Base-by-base conservation (phyloP, 208 protist genomes). In the Trypanosoma rangeli region DNA sequence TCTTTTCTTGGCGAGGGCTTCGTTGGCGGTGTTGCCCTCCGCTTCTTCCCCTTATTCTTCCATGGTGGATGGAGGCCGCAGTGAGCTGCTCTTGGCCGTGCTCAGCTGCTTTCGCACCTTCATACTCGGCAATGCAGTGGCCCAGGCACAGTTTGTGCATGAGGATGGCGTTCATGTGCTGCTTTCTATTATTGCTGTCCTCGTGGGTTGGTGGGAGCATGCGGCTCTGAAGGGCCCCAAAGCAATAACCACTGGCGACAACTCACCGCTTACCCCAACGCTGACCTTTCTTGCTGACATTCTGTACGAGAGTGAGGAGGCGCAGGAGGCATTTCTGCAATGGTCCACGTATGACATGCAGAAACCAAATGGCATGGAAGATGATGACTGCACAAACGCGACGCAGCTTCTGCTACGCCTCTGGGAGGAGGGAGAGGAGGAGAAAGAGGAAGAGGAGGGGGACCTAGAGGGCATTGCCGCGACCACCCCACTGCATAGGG, bases 201-300 rank as follows among this genome's bases (percentile, higher is more conserved):
- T 76, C 52, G 82, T 72, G 26, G 15, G 48, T 35, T 16, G 20
- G 8, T 50, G 53, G 18, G 3, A 68, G 20, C 18, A 49, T 28
- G 22, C 37, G 12, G 8, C 31, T 69, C 15, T 24, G 15, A 55
- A 24, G 12, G 26, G 52, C 33, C 18, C 13, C 18, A 31, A 20
- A 18, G 29, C 53, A 12, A 53, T 10, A 33, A 35, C 22, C 33
- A 48, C 49, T n/a, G 39, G 33, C 22, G 44, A 57, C 20, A 9
- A 57, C 18, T 48, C 44, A 20, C 15, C 37, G 26, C 54, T 74
- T 35, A 5, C 26, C 18, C 46, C 48, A 28, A 12, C 54, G 33
- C 75, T 90, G 37, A 80, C 84, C 24, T 69, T 92, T 37, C 58
- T 92, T 26, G 73, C 84, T n/a, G 89, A 92, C 28, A 66, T 94